phyloP scores from a whole-genome alignment of 2,329 filamentous ascomycete species.

The Blastomyces silverae region DNA sequence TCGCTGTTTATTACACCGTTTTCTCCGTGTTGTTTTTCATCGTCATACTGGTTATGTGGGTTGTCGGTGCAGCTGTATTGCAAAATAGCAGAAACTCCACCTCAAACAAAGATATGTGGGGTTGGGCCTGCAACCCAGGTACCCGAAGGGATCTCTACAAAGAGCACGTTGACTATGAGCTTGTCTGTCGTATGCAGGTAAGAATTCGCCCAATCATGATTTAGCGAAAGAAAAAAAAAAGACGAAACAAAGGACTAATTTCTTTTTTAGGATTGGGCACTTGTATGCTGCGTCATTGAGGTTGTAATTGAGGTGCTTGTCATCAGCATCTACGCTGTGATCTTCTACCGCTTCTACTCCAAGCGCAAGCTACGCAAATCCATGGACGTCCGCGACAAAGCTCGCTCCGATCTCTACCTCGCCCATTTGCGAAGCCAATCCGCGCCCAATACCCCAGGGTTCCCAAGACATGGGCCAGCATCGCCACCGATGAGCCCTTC shows the following conservation, averaged over 20 bases:
- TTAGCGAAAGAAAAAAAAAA: conserved; percentile 25
- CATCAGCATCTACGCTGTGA: conserved; percentile 84
- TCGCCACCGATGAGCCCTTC: conserved; percentile 33
- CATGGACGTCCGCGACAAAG: conserved; percentile 91
- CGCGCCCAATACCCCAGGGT: conserved; percentile 88
- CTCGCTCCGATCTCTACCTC: conserved; percentile 90
- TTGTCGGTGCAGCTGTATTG: conserved; percentile 72
- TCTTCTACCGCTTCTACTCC: conserved; percentile 96
- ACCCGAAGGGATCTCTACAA: conserved; percentile 68
- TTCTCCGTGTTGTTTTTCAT: conserved; percentile 93
- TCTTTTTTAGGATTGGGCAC: conserved; percentile 69
- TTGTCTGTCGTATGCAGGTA: conserved; percentile 83
- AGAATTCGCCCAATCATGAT: conserved; percentile 25
- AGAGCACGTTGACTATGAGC: conserved; percentile 75
- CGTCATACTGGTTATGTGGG: conserved; percentile 89
- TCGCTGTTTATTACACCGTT: conserved; percentile 88
- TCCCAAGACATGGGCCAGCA: conserved; percentile 57
- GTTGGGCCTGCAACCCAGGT: conserved; percentile 94
- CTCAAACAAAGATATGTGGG: conserved; percentile 86
- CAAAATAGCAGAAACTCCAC: conserved; percentile 68
- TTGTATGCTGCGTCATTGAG: conserved; percentile 97
- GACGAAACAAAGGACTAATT: conserved; percentile 25
- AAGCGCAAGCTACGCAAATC: conserved; percentile 94
- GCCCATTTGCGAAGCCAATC: conserved; percentile 77
- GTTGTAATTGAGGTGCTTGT: conserved; percentile 86